A percentile compares a stretch with the other conserved stretches of the same genome.
Conservation (phyloP, 1,139 yeast genomes). For the Taphrina wiesneri region DNA sequence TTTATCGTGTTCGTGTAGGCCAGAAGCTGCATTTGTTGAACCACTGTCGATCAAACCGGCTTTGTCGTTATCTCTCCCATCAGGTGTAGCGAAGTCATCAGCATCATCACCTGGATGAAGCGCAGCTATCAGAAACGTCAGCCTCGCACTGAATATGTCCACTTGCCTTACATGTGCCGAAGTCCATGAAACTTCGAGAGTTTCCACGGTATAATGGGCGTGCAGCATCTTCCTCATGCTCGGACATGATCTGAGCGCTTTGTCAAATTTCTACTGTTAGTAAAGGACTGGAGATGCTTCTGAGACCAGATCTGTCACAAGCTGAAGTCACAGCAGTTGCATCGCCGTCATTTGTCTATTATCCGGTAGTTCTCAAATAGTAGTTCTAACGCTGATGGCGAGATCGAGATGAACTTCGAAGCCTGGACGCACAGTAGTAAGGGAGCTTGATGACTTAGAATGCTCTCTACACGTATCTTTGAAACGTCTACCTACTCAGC, state of each 20-base stretch:
- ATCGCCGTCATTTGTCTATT: too few species aligned
- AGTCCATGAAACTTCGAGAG: constrained; percentile 9
- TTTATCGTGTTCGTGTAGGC: background rate
- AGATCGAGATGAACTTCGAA: too few species aligned
- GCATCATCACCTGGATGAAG: background rate
- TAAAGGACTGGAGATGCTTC: background rate
- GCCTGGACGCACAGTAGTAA: too few species aligned
- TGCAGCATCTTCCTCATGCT: constrained; percentile 17
- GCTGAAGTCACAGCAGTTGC: background rate
- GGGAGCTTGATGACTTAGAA: too few species aligned
- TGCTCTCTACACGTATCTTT: too few species aligned
- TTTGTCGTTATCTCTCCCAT: background rate
- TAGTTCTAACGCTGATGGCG: too few species aligned
- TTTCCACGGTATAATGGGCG: constrained; percentile 17
- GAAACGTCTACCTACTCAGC: too few species aligned
- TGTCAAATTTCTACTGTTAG: background rate
- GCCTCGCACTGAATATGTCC: background rate
- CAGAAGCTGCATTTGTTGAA: background rate
- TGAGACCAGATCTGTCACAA: background rate
- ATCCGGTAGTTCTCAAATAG: too few species aligned
- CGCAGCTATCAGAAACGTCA: background rate
- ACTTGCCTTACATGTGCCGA: background rate
- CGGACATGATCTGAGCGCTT: background rate
- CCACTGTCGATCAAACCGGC: background rate
- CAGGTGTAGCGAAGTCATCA: background rate